Evolutionary conservation across 371 early-diverging fungal species (phyloP).

Genomic region (Sporodiniella umbellata): DNA sequence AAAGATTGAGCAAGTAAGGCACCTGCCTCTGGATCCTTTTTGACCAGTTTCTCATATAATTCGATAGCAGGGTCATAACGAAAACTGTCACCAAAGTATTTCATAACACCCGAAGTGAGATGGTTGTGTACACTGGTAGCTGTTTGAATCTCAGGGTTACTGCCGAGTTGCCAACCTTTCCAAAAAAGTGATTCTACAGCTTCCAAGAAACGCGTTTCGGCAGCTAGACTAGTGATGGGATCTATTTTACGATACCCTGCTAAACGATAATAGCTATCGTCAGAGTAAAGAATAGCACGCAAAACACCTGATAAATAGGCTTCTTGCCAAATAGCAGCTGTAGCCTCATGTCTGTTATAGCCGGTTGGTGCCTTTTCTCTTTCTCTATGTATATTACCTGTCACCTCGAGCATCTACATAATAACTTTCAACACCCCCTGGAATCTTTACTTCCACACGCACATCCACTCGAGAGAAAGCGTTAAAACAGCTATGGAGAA

Average conservation of each 20-base stretch:
- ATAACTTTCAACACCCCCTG: constrained; percentile 95
- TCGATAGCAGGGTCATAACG: constrained; percentile 77
- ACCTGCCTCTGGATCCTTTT: constrained; percentile 86
- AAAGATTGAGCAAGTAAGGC: constrained; percentile 80
- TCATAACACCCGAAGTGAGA: constrained; percentile 77
- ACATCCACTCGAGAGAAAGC: constrained; percentile 95
- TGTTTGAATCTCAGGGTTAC: constrained; percentile 87
- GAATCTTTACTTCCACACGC: constrained; percentile 95
- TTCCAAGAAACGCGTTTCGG: constrained; percentile 82
- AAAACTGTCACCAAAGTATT: constrained; percentile 81
- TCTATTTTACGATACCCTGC: constrained; percentile 85
- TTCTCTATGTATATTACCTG: constrained; percentile 38
- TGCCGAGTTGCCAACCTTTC: constrained; percentile 90
- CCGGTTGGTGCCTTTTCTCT: no score
- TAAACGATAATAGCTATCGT: constrained; percentile 65
- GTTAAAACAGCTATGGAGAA: constrained; percentile 91
- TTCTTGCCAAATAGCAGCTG: constrained; percentile 88
- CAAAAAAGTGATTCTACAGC: constrained; percentile 79
- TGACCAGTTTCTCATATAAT: constrained; percentile 75
- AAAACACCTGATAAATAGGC: constrained; percentile 84
- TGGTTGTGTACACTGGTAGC: constrained; percentile 86
- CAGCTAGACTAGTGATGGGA: constrained; percentile 69
- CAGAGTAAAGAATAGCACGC: constrained; percentile 86
- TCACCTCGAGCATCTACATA: constrained; percentile 80
- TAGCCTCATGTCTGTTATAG: constrained; percentile 67